Base-by-base conservation (phyloP, 345 rosid species). In the Dipteronia dyeriana region DNA sequence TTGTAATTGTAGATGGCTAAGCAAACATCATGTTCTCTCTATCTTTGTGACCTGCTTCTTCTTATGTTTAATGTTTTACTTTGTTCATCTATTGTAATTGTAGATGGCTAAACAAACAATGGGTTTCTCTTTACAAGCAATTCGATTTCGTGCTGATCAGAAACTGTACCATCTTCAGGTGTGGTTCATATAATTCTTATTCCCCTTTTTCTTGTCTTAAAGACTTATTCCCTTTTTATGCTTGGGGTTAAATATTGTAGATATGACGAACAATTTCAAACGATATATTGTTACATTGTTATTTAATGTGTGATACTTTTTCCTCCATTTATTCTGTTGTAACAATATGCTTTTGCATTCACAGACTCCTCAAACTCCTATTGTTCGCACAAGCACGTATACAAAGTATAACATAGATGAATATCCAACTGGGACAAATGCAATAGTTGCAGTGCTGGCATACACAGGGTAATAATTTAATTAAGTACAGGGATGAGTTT, bases 101-200 rank as follows among this genome's bases (percentile, higher is more conserved):
- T 81, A 96, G 98, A 96, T 96, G 99, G 99, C 97, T 63, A 94
- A 96, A 79, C 98, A 94, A 86, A 96, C 99, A 64, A 92, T 96
- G 99, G 98, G 83, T 17, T 96, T 85, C 85, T 94, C 99, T 79
- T 82, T 90, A 63, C 98, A 96, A 88, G 91, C 95, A 65, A 86
- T 96, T 80, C 82, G 82, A 51, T 82, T 80, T 64, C 97, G 97
- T 73, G 98, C 98, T 13, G 97, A 96, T 84, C 99, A 96, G 84
- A 96, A 96, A 89, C 79, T 96, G 59, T 94, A 96, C 77, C 99
- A 96, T 78, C 90, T 96, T 84, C 99, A 94, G 98, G 99, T 92
- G 11, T 54, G 69, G 49, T 34, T 71, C 26, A 19, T 45, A 13
- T 70, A 6, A 20, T 59, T 56, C 29, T 63, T 70, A 23, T 26